Conservation (phyloP, 108 stramenopile species). For the Asterionellopsis glacialis region DNA sequence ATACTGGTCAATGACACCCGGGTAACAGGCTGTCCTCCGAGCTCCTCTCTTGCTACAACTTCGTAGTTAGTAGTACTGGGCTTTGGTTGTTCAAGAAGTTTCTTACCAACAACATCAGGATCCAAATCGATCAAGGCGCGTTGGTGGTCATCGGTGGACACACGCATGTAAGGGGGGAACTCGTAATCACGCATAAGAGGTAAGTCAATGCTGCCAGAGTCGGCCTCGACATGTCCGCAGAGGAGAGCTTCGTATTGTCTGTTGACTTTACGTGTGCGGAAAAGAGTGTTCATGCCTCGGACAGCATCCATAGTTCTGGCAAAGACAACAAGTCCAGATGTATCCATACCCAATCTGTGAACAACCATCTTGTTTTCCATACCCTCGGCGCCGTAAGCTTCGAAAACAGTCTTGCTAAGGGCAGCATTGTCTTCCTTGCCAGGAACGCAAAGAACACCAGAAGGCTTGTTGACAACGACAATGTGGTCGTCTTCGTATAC, state of each 20-base stretch:
- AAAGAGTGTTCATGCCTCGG: constrained; percentile 56
- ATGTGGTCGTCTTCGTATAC: constrained; percentile 81
- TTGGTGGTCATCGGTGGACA: constrained; percentile 75
- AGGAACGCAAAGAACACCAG: constrained; percentile 73
- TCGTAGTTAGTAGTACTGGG: constrained; percentile 67
- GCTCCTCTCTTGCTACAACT: constrained; percentile 56
- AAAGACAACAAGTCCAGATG: constrained; percentile 77
- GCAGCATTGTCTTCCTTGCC: constrained; percentile 52
- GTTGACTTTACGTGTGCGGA: constrained; percentile 67
- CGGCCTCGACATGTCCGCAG: constrained; percentile 63
- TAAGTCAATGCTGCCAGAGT: constrained; percentile 60
- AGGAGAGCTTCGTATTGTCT: constrained; percentile 78
- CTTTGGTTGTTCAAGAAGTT: constrained; percentile 71
- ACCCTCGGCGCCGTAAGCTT: constrained; percentile 45
- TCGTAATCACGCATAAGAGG: constrained; percentile 81
- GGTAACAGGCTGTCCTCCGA: constrained; percentile 67
- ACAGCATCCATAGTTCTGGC: constrained; percentile 62
- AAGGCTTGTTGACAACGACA: constrained; percentile 77
- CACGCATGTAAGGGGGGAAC: constrained; percentile 75
- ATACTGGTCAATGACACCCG: constrained; percentile 70
- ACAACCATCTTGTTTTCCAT: constrained; percentile 82
- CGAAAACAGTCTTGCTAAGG: constrained; percentile 63
- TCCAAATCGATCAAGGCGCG: constrained; percentile 56
- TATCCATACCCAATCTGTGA: constrained; percentile 83
- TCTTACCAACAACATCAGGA: constrained; percentile 49